Percentiles rank a stretch among this genome's conserved stretches.
Evolutionary conservation across 371 early-diverging fungal genomes (phyloP).

Genomic region (Dichotomocladium elegans): DNA sequence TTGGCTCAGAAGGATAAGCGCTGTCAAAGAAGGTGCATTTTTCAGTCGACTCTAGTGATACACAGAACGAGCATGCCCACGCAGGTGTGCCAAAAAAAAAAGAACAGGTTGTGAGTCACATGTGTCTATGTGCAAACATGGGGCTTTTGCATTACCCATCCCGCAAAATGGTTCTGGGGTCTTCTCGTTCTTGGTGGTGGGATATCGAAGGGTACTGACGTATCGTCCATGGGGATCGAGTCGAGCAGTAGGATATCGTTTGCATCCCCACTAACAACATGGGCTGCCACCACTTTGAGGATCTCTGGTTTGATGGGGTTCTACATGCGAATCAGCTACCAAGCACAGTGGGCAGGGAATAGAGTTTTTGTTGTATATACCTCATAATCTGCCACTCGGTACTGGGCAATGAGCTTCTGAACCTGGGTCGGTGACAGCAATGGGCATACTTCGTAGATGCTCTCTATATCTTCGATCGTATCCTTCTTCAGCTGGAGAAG

Average conservation of each 20-base stretch:
- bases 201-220: conserved; percentile 55
- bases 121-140: no score
- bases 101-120: no score
- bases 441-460: conserved; percentile 91
- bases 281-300: conserved; percentile 81
- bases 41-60: no score
- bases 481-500: conserved; percentile 82
- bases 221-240: conserved; percentile 74
- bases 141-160: conserved; percentile 36
- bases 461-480: conserved; percentile 78
- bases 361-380: conserved; percentile 10
- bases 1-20: no score
- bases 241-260: conserved; percentile 86
- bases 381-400: conserved; percentile 73
- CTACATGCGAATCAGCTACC: conserved; percentile 5
- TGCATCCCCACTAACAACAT: conserved; percentile 86
- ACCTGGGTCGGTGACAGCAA: conserved; percentile 87
- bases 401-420: conserved; percentile 82
- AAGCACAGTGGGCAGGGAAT: not conserved
- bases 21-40: no score
- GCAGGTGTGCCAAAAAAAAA: no score
- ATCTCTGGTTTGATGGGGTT: conserved; percentile 87
- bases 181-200: conserved; percentile 53
- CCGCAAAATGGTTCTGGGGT: conserved; percentile 56
- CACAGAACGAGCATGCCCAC: no score